Evolutionary conservation across 495 filamentous ascomycete genomes (phyloP), one percentile per base, ranked within the genome.

Genomic region (Usnea hakonensis): DNA sequence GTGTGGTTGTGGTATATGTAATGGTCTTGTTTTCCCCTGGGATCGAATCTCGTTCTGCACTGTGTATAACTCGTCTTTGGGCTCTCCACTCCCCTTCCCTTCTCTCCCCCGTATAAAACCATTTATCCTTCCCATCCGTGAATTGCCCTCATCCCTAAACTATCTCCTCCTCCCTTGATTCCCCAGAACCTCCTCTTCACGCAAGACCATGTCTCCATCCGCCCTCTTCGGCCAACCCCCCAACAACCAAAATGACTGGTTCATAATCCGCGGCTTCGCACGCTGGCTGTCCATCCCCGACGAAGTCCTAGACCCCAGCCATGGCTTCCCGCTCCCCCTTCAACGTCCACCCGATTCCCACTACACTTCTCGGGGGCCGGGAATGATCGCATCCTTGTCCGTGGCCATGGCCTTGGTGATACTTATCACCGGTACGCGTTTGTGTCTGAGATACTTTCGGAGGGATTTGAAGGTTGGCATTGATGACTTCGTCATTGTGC

Each of bases 171-270:
- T 23, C 21, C 21, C 21, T 3, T 26, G 9, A 44, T 7, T 3
- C 7, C 6, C 41, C 3, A n/a, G n/a, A n/a, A 23, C 46, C 23
- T 7, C 1, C 23, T 14, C 7, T 2, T 7, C n/a, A 14, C 46
- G 16, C 41, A 9, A 23, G n/a, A 30, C 28, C 56, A 58, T 40
- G 38, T n/a, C 61, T 16, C 28, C 57, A 10, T 68, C 64, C 2
- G 67, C 67, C 1, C 46, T 68, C 16, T 13, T 66, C 37, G 64
- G 64, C 23, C 48, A 66, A 32, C 64, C 64, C 3, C 64, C 64
- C 19, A 38, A 30, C 32, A 68, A 55, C 17, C 35, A 67, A 17
- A 32, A 60, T 43, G 67, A 68, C 44, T 64, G 44, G 23, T 58
- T 28, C 21, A 55, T 68, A 26, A 44, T 66, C 44, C 26, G 43